Conservation (phyloP, 768 basidiomycete genomes). For the Termitomyces heimii region DNA sequence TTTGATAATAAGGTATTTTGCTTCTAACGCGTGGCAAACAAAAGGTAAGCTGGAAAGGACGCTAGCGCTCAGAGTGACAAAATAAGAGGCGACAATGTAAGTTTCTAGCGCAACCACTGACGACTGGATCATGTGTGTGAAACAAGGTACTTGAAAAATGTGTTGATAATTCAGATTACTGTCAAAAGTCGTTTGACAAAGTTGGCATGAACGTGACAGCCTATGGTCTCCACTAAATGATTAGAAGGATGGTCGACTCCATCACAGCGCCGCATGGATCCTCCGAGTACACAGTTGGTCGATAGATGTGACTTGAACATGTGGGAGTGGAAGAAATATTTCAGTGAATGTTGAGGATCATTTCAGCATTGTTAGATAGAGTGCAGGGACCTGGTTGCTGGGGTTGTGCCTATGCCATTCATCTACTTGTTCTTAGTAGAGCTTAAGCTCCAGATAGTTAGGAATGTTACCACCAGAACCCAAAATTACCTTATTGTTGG, state of each 20-base stretch:
- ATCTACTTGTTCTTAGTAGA: no score
- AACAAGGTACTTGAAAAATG: not conserved
- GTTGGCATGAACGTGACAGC: not conserved
- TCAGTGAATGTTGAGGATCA: not conserved
- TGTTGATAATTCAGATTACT: not conserved
- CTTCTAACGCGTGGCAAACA: not conserved
- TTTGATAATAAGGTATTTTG: not conserved
- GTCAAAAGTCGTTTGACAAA: not conserved
- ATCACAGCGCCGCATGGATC: not conserved
- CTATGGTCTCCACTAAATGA: not conserved
- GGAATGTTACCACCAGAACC: no score
- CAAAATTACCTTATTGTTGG: no score
- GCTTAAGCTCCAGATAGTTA: no score
- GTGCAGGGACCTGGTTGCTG: no score
- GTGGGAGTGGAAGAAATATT: not conserved
- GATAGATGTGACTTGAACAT: not conserved
- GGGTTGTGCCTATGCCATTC: no score
- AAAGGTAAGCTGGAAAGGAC: not conserved
- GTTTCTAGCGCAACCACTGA: not conserved
- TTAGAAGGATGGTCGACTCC: not conserved
- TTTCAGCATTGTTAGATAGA: no score
- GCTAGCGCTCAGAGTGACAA: not conserved
- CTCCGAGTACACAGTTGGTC: not conserved
- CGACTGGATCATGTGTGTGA: not conserved
- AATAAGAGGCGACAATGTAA: not conserved